phyloP scores from a whole-genome alignment of 2,329 filamentous ascomycete genomes.

The Ophiobolus disseminans region DNA sequence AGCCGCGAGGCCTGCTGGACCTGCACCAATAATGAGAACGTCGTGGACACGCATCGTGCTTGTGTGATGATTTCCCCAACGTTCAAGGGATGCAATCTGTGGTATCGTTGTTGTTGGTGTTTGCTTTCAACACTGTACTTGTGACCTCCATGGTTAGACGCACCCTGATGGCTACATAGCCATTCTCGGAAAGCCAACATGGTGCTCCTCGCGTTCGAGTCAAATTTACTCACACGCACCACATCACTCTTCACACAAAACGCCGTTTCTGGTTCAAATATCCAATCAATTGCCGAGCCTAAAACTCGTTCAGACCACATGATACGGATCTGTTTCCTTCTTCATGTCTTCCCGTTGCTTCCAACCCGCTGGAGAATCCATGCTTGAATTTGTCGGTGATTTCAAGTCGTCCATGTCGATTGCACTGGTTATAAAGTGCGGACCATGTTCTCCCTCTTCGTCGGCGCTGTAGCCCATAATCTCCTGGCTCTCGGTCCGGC shows the following conservation, averaged over 20 bases:
- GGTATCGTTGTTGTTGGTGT: no score
- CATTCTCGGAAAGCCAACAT: conserved; percentile 25
- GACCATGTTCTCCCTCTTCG: conserved; percentile 14
- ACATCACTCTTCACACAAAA: background rate
- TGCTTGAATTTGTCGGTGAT: conserved; percentile 10
- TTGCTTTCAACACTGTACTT: no score
- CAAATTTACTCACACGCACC: background rate
- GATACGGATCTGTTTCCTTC: conserved; percentile 18
- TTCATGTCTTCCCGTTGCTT: conserved; percentile 17
- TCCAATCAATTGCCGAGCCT: no score
- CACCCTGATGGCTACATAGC: conserved; percentile 31
- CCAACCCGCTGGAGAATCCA: conserved; percentile 20
- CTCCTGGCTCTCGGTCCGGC: conserved; percentile 30
- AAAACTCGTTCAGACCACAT: conserved; percentile 10
- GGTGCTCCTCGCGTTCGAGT: conserved; percentile 28
- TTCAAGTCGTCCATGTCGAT: conserved; percentile 32
- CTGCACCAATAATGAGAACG: conserved; percentile 75
- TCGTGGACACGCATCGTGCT: conserved; percentile 60
- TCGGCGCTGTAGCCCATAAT: background rate
- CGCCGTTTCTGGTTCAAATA: background rate
- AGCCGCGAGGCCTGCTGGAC: conserved; percentile 76
- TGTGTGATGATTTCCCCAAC: no score
- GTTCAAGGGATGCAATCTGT: no score
- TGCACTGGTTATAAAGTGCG: conserved; percentile 34
- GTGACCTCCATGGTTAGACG: conserved; percentile 2